phyloP scores from a whole-genome alignment of 225 moss, liverwort and hornwort species.

The Pleurozium schreberi region DNA sequence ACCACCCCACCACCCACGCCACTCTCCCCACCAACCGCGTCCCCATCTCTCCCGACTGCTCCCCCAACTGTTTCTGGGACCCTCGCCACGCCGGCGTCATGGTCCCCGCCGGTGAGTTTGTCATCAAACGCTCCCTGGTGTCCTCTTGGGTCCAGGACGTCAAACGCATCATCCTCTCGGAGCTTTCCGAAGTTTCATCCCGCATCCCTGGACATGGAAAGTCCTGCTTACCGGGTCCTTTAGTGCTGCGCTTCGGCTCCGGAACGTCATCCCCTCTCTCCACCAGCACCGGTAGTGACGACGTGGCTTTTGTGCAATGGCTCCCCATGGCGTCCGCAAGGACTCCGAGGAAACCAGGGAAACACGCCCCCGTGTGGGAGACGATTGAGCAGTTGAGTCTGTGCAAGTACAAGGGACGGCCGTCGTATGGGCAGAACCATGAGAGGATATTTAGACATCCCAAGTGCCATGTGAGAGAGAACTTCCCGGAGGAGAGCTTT shows the following conservation, averaged over 20 bases:
- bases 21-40: constrained; percentile 30
- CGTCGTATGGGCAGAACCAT: constrained; percentile 36
- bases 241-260: constrained; percentile 31
- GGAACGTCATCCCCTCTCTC: constrained; percentile 1
- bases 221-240: constrained; percentile 25
- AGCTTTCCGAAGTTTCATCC: constrained; percentile 10
- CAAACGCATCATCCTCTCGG: constrained; percentile 6
- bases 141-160: constrained; percentile 40
- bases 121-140: not conserved
- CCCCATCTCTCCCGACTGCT: constrained; percentile 13
- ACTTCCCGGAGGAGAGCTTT: not conserved
- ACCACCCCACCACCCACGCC: not conserved
- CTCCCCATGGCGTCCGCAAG: not conserved
- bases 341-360: constrained; percentile 10
- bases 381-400: constrained; percentile 38
- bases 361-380: not conserved
- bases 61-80: not conserved
- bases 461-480: constrained; percentile 20
- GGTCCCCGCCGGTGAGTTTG: not conserved
- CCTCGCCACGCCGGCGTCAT: not conserved
- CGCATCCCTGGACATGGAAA: constrained; percentile 12
- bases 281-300: constrained; percentile 12
- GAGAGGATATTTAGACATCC: constrained; percentile 19
- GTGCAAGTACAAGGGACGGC: constrained; percentile 32
- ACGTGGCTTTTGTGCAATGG: constrained; percentile 20